Percentiles rank a stretch among this genome's conserved stretches.
These are phyloP conservation scores for Endotrypanum monterogeii DNA, from an alignment of 208 protist genomes.

Conservation along the genomic window DNA sequence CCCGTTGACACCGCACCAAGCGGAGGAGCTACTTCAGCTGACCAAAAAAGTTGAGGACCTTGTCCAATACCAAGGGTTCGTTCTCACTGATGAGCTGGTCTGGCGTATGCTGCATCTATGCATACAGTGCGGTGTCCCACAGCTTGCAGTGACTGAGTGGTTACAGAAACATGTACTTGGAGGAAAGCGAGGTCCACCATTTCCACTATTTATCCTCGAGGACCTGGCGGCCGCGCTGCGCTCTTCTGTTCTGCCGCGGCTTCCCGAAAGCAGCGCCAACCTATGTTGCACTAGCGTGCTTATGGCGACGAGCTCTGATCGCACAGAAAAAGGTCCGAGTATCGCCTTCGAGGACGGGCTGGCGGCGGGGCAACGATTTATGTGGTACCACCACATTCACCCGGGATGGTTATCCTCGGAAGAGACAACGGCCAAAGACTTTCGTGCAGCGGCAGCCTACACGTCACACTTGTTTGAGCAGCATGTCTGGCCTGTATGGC, in stretches of 20 bases:
- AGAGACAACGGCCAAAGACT: background rate
- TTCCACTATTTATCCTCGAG: conserved; percentile 35
- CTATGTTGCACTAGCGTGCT: conserved; percentile 17
- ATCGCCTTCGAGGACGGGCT: conserved; percentile 22
- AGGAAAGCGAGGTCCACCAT: conserved; percentile 40
- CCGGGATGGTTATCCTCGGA: background rate
- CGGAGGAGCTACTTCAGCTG: conserved; percentile 52
- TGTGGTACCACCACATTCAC: background rate
- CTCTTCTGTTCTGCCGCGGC: conserved; percentile 20
- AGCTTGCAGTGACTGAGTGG: conserved; percentile 35
- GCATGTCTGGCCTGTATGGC: conserved; percentile 54
- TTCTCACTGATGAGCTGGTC: conserved; percentile 65
- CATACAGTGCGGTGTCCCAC: conserved; percentile 47
- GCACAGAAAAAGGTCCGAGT: background rate
- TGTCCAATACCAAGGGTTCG: conserved; percentile 58
- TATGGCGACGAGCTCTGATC: background rate
- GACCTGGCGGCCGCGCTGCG: conserved; percentile 32
- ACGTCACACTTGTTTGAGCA: conserved; percentile 32
- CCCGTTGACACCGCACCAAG: conserved; percentile 40
- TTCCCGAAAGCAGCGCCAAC: conserved; percentile 32
- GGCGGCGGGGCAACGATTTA: conserved; percentile 11
- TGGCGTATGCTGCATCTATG: conserved; percentile 57
- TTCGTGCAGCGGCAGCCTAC: conserved; percentile 7
- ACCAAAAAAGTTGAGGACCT: conserved; percentile 51
- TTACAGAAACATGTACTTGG: conserved; percentile 37